A percentile compares a stretch with the other conserved stretches of the same genome.
These are phyloP conservation scores for Friedmanniomyces endolithicus DNA, from an alignment of 495 filamentous ascomycete species.

Conservation along the genomic window DNA sequence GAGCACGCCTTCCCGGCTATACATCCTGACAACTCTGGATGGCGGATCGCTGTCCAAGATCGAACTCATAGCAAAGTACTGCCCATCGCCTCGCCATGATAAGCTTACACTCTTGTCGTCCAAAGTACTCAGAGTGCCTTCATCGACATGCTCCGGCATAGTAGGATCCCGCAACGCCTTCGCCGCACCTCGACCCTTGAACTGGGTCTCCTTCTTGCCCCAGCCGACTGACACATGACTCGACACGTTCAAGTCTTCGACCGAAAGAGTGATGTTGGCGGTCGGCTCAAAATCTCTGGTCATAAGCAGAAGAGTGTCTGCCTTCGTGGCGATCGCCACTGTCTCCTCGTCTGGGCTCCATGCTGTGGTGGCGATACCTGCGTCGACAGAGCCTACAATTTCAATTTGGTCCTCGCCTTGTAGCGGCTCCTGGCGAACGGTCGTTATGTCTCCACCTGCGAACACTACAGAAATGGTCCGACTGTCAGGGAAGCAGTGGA, in stretches of 20 bases:
- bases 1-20: conserved; percentile 74
- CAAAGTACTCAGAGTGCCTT: conserved; percentile 56
- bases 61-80: conserved; percentile 75
- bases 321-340: conserved; percentile 65
- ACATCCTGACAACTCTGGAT: conserved; percentile 73
- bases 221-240: conserved; percentile 96
- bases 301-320: conserved; percentile 79
- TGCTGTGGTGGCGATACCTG: conserved; percentile 73
- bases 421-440: conserved; percentile 66
- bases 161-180: conserved; percentile 86
- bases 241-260: conserved; percentile 71
- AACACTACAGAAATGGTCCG: conserved; percentile 65
- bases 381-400: conserved; percentile 85
- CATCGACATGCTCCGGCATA: conserved; percentile 83
- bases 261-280: conserved; percentile 52
- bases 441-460: conserved; percentile 80
- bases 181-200: conserved; percentile 74
- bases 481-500: conserved; percentile 77
- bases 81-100: conserved; percentile 90
- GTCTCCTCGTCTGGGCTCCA: conserved; percentile 97
- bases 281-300: conserved; percentile 80
- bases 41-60: conserved; percentile 42
- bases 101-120: conserved; percentile 63
- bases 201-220: conserved; percentile 97
- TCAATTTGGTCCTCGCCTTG: conserved; percentile 65